Percentiles rank a stretch among this genome's conserved stretches.
Evolutionary conservation across 441 rosid species (phyloP).

Genomic region (Daphne laureola): DNA sequence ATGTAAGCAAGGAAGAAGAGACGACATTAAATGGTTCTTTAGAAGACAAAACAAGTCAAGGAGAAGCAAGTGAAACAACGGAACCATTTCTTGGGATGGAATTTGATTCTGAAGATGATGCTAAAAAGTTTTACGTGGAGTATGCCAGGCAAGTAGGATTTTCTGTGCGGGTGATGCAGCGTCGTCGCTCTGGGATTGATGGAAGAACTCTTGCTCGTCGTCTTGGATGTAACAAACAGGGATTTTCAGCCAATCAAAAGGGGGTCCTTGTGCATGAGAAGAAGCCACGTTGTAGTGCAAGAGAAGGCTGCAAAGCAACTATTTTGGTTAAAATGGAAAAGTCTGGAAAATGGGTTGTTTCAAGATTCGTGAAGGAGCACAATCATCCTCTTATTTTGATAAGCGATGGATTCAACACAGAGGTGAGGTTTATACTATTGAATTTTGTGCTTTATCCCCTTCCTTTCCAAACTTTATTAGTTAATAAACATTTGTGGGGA

Average conservation of each 20-base stretch:
- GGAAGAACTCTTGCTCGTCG: slow-evolving; percentile 46
- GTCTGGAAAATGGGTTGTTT: slow-evolving; percentile 43
- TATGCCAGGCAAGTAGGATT: slow-evolving; percentile 39
- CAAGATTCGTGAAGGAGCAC: slow-evolving; percentile 43
- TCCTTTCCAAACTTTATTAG: too few species aligned
- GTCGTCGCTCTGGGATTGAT: slow-evolving; percentile 42
- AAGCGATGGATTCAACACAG: slow-evolving; percentile 31
- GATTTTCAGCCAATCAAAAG: slow-evolving; percentile 43
- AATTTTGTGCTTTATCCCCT: background rate
- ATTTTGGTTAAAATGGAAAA: slow-evolving; percentile 42
- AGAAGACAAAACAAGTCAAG: slow-evolving; percentile 27
- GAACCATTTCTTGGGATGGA: slow-evolving; percentile 49
- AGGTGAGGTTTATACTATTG: slow-evolving; percentile 28
- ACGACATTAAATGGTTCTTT: slow-evolving; percentile 19
- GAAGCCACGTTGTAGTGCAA: slow-evolving; percentile 30
- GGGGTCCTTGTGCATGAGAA: slow-evolving; percentile 26
- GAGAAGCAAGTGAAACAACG: slow-evolving; percentile 27
- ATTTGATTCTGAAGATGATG: slow-evolving; percentile 45
- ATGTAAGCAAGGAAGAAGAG: slow-evolving; percentile 28
- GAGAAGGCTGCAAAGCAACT: slow-evolving; percentile 49
- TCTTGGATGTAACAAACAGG: slow-evolving; percentile 48
- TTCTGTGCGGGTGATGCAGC: slow-evolving; percentile 40
- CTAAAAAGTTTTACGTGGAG: slow-evolving; percentile 30
- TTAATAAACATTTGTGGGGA: too few species aligned
- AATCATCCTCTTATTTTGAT: slow-evolving; percentile 39